Base-by-base conservation (phyloP, 1,284 basidiomycete genomes). In the Trichosporon ovoides region DNA sequence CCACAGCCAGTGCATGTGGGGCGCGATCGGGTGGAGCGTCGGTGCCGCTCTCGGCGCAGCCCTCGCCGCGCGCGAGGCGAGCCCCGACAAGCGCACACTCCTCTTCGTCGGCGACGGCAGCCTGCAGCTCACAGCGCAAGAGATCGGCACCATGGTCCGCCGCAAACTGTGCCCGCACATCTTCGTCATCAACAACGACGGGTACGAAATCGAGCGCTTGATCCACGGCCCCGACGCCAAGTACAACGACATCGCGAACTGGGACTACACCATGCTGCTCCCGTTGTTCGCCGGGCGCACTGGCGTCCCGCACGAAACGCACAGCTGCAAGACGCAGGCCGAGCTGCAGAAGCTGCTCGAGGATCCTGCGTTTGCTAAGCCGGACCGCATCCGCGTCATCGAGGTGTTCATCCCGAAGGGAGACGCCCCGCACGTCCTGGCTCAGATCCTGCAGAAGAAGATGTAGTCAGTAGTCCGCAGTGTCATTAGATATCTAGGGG, bases 171-270 rank as follows among this genome's bases (percentile, higher is more conserved):
- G 64, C 52, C 79, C 80, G 0, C 78, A 79, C 66, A 63, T 80
- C 48, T 80, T 80, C 55, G 81, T 97, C 14, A 80, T 96, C 58
- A 92, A 93, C 80, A 94, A 96, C 77, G 84, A 85, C 55, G 93
- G 93, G 0, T 93, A 92, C 74, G 86, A 87, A 43, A 92, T 95
- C 62, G 92, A 96, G 79, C 82, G 88, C 19, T 84, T 83, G 69
- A 83, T 78, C 55, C 68, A 78, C 70, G 78, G 75, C 51, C 66
- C 65, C 56, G 66, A 64, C 9, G 73, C 74, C 12, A 62, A 72
- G 53, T 79, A 80, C 70, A 81, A 81, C 69, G 72, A 81, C 52
- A 76, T 78, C 38, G 66, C 68, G 24, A 58, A 64, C 53, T 81
- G 74, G 68, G 76, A 78, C 70, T 74, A 77, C 60, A 74, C 76